These are phyloP conservation scores for Colletotrichum ledebouriae DNA, from an alignment of 2,329 filamentous ascomycete genomes.

Conservation along the genomic window DNA sequence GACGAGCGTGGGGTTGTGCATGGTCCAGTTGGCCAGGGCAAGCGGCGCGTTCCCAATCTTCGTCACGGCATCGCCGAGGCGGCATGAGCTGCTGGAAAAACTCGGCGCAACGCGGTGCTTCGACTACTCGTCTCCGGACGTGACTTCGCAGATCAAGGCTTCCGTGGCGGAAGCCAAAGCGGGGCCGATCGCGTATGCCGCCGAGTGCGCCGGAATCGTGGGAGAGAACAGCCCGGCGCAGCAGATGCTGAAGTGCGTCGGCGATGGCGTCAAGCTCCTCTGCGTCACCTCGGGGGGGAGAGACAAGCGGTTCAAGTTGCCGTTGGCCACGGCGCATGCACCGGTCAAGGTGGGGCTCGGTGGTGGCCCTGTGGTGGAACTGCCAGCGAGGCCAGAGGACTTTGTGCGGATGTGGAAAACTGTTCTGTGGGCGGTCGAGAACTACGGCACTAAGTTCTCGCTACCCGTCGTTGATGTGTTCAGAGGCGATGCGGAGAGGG, in stretches of 20 bases:
- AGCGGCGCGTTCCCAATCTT: constrained; percentile 51
- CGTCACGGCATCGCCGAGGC: constrained; percentile 50
- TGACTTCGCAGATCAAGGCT: constrained; percentile 13
- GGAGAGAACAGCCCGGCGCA: constrained; percentile 1
- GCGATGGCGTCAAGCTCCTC: neutral
- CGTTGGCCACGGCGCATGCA: constrained; percentile 10
- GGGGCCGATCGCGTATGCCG: constrained; percentile 29
- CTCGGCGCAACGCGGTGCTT: constrained; percentile 53
- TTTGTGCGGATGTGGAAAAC: constrained; percentile 20
- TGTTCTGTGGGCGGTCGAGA: constrained; percentile 9
- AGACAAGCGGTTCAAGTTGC: constrained; percentile 3
- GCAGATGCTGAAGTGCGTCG: constrained; percentile 21
- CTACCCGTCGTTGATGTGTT: constrained; percentile 25
- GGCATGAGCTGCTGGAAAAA: constrained; percentile 49
- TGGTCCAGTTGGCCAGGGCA: constrained; percentile 52
- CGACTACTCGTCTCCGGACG: constrained; percentile 48
- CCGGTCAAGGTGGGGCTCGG: constrained; percentile 2
- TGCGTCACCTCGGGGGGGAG: neutral
- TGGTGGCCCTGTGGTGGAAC: neutral
- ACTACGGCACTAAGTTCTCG: constrained; percentile 10
- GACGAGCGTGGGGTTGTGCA: constrained; percentile 51
- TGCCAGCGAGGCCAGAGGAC: constrained; percentile 20
- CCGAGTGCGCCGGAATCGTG: constrained; percentile 20
- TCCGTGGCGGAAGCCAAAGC: constrained; percentile 13
- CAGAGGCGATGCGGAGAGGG: constrained; percentile 14